A percentile compares a stretch with the other conserved stretches of the same genome.
These are phyloP conservation scores for Nakaseomyces sp. DNA, from an alignment of 1,139 yeast species.

Conservation along the genomic window DNA sequence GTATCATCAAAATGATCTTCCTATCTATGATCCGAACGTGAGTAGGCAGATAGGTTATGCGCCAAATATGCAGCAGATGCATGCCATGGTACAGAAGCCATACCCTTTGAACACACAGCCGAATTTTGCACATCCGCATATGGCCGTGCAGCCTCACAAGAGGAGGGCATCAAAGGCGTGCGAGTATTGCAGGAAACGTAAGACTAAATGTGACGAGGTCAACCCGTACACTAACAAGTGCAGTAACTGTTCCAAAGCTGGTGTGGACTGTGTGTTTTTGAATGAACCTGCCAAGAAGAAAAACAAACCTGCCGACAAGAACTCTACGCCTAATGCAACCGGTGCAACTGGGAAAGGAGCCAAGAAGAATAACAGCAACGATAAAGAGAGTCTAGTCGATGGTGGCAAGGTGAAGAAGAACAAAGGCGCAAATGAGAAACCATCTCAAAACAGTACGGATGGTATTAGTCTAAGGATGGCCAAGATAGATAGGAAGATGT, in stretches of 20 bases:
- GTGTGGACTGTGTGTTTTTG: constrained; percentile 19
- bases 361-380: background rate
- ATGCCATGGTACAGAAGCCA: background rate
- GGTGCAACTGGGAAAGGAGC: constrained; percentile 1
- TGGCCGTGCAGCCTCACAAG: constrained; percentile 1
- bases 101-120: background rate
- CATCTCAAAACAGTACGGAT: background rate
- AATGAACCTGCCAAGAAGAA: constrained; percentile 10
- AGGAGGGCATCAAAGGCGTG: constrained; percentile 32
- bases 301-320: constrained; percentile 6
- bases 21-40: background rate
- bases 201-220: constrained; percentile 31
- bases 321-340: background rate
- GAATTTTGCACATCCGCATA: background rate
- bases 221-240: constrained; percentile 21
- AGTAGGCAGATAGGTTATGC: background rate
- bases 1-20: background rate
- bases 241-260: constrained; percentile 24
- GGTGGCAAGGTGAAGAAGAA: background rate
- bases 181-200: constrained; percentile 32
- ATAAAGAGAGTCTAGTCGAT: background rate
- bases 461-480: constrained; percentile 14
- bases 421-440: background rate
- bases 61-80: background rate
- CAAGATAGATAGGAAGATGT: constrained; percentile 19